phyloP scores from a whole-genome alignment of 495 filamentous ascomycete genomes.

The Daldinia loculata region DNA sequence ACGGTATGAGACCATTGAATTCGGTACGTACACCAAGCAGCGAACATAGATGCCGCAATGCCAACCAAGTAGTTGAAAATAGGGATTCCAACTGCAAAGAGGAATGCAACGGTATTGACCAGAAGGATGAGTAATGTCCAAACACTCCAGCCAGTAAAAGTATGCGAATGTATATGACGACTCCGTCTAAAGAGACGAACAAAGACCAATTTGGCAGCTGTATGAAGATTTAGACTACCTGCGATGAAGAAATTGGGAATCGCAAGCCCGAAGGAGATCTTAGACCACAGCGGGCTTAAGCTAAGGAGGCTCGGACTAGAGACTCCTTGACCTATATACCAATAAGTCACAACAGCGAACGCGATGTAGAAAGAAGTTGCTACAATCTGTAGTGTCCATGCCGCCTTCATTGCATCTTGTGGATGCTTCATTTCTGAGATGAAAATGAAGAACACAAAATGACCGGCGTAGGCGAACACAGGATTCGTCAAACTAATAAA shows the following conservation, averaged over 20 bases:
- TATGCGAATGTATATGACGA: slow-evolving; percentile 50
- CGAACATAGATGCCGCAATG: slow-evolving; percentile 60
- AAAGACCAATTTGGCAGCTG: slow-evolving; percentile 67
- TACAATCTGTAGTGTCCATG: slow-evolving; percentile 64
- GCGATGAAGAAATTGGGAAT: slow-evolving; percentile 74
- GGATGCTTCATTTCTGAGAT: slow-evolving; percentile 71
- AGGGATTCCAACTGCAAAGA: slow-evolving; percentile 71
- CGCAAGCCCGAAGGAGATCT: slow-evolving; percentile 76
- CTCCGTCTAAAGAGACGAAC: slow-evolving; percentile 62
- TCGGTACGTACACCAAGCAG: slow-evolving; percentile 54
- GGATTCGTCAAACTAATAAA: slow-evolving; percentile 70
- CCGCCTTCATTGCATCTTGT: slow-evolving; percentile 59
- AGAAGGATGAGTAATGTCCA: slow-evolving; percentile 65
- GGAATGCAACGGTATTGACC: slow-evolving; percentile 68
- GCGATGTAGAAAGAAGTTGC: slow-evolving; percentile 67
- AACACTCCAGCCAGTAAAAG: slow-evolving; percentile 49
- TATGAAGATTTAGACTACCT: slow-evolving; percentile 72
- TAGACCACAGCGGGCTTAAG: slow-evolving; percentile 62
- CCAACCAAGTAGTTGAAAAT: slow-evolving; percentile 69
- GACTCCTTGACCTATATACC: slow-evolving; percentile 67
- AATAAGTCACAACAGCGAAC: slow-evolving; percentile 71
- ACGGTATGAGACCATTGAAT: no score
- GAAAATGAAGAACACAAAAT: slow-evolving; percentile 74
- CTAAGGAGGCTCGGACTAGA: slow-evolving; percentile 67
- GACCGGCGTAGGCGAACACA: slow-evolving; percentile 70